These are phyloP conservation scores for Phalaenopsis aphrodite DNA, from an alignment of 106 monocot species.

Conservation along the genomic window DNA sequence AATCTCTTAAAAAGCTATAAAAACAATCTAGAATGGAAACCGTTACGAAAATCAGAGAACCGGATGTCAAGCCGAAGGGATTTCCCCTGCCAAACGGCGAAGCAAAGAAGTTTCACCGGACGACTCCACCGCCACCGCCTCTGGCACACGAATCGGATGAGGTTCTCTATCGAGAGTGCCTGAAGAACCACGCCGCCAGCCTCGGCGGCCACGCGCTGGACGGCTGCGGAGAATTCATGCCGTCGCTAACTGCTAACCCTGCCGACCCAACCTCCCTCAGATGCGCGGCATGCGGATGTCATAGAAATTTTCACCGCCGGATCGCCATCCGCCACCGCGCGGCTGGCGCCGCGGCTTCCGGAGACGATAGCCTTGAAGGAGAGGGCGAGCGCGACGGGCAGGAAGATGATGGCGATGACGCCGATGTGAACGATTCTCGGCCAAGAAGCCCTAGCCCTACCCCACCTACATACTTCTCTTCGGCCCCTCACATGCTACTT, in stretches of 20 bases:
- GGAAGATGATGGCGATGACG: constrained; percentile 3
- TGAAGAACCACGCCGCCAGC: constrained; percentile 75
- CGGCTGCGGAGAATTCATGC: constrained; percentile 62
- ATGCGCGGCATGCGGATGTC: constrained; percentile 71
- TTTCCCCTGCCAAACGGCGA: background rate
- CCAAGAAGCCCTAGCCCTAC: background rate
- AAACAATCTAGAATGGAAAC: background rate
- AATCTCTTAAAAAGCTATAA: background rate
- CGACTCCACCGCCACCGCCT: background rate
- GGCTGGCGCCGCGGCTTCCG: constrained; percentile 78
- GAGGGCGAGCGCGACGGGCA: constrained; percentile 7
- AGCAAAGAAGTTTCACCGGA: background rate
- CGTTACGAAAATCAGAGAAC: background rate
- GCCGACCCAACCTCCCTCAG: constrained; percentile 30
- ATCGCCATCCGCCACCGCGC: constrained; percentile 55
- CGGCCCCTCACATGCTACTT: constrained; percentile 56
- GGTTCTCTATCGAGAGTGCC: constrained; percentile 47
- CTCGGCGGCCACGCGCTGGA: constrained; percentile 70
- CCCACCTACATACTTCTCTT: constrained; percentile 9
- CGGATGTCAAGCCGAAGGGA: background rate
- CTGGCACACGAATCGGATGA: background rate
- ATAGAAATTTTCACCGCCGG: constrained; percentile 72
- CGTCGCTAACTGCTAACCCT: background rate
- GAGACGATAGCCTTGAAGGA: constrained; percentile 13
- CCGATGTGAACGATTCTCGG: constrained; percentile 10